Evolutionary conservation across 306 rosid genomes (phyloP), one percentile per base, ranked within the genome.

Genomic region (Geum urbanum): DNA sequence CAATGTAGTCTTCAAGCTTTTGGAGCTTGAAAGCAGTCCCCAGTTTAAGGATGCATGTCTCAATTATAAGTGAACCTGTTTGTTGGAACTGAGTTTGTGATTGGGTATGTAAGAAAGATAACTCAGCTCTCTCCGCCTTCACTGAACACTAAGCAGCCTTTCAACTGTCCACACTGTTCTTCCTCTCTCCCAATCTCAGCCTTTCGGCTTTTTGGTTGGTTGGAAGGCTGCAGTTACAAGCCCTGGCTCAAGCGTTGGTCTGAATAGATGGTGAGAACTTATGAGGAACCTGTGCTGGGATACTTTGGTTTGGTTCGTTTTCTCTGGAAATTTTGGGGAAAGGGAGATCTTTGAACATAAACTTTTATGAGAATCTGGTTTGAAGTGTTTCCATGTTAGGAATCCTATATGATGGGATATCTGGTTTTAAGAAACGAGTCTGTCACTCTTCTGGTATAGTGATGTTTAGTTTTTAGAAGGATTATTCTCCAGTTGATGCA

Each of bases 171-270:
- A 57, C 35, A 52, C 69, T 1, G 65, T 77, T 9, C 18, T 40
- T 44, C 78, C 79, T 18, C 22, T 58, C 43, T 19, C 32, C 12
- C 47, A 70, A 27, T 77, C 77, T 49, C 86, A 82, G 51, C 71
- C 77, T 0, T 76, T 85, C 67, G 77, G 70, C 49, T 78, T 86
- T 14, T 69, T 84, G 75, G 85, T 13, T 85, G 87, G 35, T 88
- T 83, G 49, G 96, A 91, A 74, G 97, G 91, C 4, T 88, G 91
- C 80, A 92, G 86, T 47, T 88, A 86, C 82, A 85, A 88, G 63
- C 96, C 86, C 76, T 88, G 96, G 96, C 86, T 86, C 44, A 77
- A 74, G 40, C 89, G 83, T 41, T 32, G 85, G 11, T 78, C 92
- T 5, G 83, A 86, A 75, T 74, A 88, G 11, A 86, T 86, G 96